These are phyloP conservation scores for Rubia occidens DNA, from an alignment of 305 asterid genomes.

Conservation along the genomic window DNA sequence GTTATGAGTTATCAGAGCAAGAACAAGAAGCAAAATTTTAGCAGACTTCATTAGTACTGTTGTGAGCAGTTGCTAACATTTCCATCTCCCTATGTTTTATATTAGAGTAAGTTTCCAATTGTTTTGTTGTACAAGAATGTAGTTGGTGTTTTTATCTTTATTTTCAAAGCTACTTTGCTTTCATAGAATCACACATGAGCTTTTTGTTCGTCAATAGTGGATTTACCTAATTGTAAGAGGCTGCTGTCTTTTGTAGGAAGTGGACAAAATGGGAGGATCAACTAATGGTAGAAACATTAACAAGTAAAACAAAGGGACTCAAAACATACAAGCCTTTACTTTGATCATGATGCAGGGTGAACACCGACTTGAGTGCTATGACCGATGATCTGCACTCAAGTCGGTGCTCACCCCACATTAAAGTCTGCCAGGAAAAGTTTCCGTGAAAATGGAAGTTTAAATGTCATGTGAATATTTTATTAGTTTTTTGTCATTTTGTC, in stretches of 20 bases:
- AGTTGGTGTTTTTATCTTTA: constrained; percentile 5
- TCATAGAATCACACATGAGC: constrained; percentile 4
- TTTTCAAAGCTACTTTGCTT: constrained; percentile 14
- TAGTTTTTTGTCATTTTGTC: too few species aligned
- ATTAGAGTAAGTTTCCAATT: neutral
- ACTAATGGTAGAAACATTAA: neutral
- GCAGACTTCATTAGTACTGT: constrained; percentile 9
- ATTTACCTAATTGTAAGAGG: constrained; percentile 14
- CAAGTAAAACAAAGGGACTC: neutral
- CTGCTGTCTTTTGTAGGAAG: constrained; percentile 8
- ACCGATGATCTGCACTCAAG: too few species aligned
- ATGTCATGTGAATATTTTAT: too few species aligned
- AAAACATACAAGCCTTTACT: neutral
- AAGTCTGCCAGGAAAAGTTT: too few species aligned
- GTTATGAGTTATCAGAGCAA: neutral
- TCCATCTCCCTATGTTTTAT: neutral
- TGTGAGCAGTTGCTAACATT: neutral
- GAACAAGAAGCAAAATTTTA: neutral
- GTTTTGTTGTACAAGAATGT: neutral
- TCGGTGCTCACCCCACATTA: too few species aligned
- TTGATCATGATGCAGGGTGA: too few species aligned
- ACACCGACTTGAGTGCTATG: too few species aligned
- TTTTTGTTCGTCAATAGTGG: constrained; percentile 14
- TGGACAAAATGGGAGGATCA: constrained; percentile 1
- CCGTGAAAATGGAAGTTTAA: too few species aligned